Conservation (phyloP, 441 rosid genomes). For the Pelargonium fulgidum region DNA sequence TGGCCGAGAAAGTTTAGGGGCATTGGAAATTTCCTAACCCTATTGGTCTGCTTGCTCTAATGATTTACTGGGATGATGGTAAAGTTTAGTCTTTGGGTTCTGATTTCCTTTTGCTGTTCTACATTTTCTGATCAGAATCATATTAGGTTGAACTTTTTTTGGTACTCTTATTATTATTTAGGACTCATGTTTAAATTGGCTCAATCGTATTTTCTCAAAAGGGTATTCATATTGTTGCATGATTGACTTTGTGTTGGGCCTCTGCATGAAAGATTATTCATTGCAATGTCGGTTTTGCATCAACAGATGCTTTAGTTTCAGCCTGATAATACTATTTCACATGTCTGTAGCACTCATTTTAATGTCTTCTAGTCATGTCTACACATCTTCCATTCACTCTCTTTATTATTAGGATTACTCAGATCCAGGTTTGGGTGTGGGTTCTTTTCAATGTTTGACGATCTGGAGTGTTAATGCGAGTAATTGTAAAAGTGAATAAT, state of each 20-base stretch:
- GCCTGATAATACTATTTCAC: not conserved
- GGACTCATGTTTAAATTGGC: not conserved
- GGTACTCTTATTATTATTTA: not conserved
- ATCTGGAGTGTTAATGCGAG: not conserved
- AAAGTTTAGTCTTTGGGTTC: not conserved
- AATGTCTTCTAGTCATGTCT: not conserved
- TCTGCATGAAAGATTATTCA: too few relatives aligned
- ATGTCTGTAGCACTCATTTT: not conserved
- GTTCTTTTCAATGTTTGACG: not conserved
- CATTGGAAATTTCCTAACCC: not conserved
- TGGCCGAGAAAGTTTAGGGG: not conserved
- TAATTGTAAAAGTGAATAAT: too few relatives aligned
- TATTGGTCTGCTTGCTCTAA: not conserved
- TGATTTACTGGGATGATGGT: not conserved
- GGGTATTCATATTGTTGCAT: not conserved
- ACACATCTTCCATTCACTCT: not conserved
- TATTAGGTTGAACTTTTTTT: too few relatives aligned
- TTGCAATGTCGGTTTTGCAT: not conserved
- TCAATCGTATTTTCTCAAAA: not conserved
- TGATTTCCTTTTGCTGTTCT: not conserved
- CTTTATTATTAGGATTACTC: not conserved
- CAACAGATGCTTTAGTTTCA: not conserved
- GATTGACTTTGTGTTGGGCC: not conserved
- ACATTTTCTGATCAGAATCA: not conserved
- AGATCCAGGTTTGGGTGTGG: not conserved